A percentile compares a stretch with the other conserved stretches of the same genome.
These are phyloP conservation scores for Lathyrus oleraceus DNA, from an alignment of 306 rosid genomes.

Conservation along the genomic window DNA sequence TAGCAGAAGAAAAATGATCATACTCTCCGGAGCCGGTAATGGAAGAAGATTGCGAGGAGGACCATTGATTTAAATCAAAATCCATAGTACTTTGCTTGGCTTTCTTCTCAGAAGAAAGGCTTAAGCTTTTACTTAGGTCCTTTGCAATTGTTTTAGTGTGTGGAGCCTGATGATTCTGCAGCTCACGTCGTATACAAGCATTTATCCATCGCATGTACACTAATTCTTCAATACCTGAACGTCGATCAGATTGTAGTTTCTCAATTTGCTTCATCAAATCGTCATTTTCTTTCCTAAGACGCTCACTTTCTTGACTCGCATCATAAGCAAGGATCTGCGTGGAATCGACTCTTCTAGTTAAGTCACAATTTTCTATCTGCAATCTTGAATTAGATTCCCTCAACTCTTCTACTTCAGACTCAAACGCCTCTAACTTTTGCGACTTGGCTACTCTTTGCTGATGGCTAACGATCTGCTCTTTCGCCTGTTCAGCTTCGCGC, in stretches of 20 bases:
- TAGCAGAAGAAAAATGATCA: conserved; percentile 53
- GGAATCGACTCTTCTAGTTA: conserved; percentile 70
- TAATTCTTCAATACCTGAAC: conserved; percentile 75
- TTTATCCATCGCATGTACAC: conserved; percentile 85
- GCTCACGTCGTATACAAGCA: conserved; percentile 80
- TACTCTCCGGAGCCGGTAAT: conserved; percentile 53
- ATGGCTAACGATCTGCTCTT: conserved; percentile 55
- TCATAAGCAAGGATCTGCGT: conserved; percentile 67
- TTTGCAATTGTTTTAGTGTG: conserved; percentile 70
- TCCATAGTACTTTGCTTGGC: conserved; percentile 33
- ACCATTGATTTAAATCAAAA: conserved; percentile 68
- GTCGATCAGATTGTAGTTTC: conserved; percentile 60
- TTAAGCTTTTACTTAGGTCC: conserved; percentile 71
- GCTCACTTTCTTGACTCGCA: conserved; percentile 45
- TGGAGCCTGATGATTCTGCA: conserved; percentile 64
- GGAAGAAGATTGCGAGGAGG: conserved; percentile 60
- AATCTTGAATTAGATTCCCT: conserved; percentile 53
- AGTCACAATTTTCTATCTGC: conserved; percentile 62
- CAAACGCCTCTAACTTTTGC: conserved; percentile 55
- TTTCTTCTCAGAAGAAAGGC: conserved; percentile 74
- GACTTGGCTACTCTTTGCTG: conserved; percentile 54
- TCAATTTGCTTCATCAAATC: conserved; percentile 55
- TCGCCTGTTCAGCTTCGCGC: conserved; percentile 56
- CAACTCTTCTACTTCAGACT: conserved; percentile 57
- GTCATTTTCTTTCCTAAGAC: conserved; percentile 53